These are phyloP conservation scores for Amanita jacksonii DNA, from an alignment of 768 basidiomycete genomes.

Conservation along the genomic window DNA sequence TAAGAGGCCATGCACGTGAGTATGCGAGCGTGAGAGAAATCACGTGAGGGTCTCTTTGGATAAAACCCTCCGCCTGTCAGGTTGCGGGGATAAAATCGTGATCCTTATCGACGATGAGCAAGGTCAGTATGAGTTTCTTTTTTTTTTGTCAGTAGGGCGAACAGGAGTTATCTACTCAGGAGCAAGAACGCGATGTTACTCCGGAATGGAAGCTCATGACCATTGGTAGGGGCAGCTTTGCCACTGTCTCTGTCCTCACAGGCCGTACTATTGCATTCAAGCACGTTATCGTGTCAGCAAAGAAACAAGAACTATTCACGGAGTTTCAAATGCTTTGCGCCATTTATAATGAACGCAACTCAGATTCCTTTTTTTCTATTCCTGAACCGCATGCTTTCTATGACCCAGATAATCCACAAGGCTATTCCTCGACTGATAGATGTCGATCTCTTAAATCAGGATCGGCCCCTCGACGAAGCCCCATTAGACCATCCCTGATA, in stretches of 20 bases:
- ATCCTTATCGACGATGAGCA: background rate
- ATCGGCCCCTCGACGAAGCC: background rate
- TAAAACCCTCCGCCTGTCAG: too few relatives aligned
- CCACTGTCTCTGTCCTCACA: background rate
- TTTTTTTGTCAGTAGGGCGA: background rate
- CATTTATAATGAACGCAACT: background rate
- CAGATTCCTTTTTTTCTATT: slow-evolving; percentile 2
- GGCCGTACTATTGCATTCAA: slow-evolving; percentile 5
- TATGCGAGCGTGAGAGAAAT: too few relatives aligned
- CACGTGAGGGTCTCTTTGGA: too few relatives aligned
- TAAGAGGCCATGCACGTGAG: too few relatives aligned
- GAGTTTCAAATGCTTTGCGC: slow-evolving; percentile 1
- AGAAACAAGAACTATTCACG: background rate
- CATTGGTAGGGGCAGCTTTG: slow-evolving; percentile 6
- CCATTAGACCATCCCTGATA: background rate
- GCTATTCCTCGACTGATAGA: background rate
- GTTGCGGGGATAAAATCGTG: too few relatives aligned
- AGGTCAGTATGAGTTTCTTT: background rate
- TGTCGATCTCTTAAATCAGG: background rate
- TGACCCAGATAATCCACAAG: background rate
- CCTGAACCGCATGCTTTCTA: slow-evolving; percentile 1
- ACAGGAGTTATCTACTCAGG: background rate
- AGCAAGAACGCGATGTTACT: background rate
- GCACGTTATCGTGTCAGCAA: background rate
- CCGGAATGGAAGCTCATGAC: slow-evolving; percentile 2